Evolutionary conservation across 805 yeast genomes (phyloP), one percentile per base, ranked within the genome.

Genomic region (Candida parachauliodes): DNA sequence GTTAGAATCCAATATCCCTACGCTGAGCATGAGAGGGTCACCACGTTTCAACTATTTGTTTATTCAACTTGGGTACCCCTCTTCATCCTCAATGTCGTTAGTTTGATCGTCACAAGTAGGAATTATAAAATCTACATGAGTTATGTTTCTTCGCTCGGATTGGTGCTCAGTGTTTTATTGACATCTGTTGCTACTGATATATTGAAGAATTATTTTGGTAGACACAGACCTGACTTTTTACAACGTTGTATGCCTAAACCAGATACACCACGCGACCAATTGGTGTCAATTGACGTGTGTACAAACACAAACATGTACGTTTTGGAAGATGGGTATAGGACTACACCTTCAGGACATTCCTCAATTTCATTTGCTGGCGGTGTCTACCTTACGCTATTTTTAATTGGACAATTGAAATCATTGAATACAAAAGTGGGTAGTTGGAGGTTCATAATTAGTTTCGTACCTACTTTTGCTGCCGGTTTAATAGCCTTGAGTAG

Each of bases 141-240:
- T 10, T 82, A 77, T 51, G 61, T 82, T 14, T 78, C 94, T 0
- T 42, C 81, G 0, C 46, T 89, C 17, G 96, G 96, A 1, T 66
- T 86, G 18, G 55, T 65, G 8, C 59, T 86, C 1, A 70, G 88
- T 0, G 65, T 83, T 40, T 68, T 77, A 14, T 60, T 80, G 10
- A 77, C 85, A 20, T 70, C 78, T 28, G 64, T 82, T 20, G 51
- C 83, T 36, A 86, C 95, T 3, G 87, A 87, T 51, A 65, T 81
- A 11, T 55, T 87, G 42, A 91, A 91, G 63, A 79, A 83, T 53
- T 79, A 85, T 78, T 77, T 91, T 39, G 97, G 96, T 4, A 75
- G 96, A 54, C 86, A 83, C 44, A 71, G 98, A 42, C 98, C 98
- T 0, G 98, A 91, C 60, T 86, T 89, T 55, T 60, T 91, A 36